These are phyloP conservation scores for Colletotrichum tropicale DNA, from an alignment of 2,329 filamentous ascomycete species.

Conservation along the genomic window DNA sequence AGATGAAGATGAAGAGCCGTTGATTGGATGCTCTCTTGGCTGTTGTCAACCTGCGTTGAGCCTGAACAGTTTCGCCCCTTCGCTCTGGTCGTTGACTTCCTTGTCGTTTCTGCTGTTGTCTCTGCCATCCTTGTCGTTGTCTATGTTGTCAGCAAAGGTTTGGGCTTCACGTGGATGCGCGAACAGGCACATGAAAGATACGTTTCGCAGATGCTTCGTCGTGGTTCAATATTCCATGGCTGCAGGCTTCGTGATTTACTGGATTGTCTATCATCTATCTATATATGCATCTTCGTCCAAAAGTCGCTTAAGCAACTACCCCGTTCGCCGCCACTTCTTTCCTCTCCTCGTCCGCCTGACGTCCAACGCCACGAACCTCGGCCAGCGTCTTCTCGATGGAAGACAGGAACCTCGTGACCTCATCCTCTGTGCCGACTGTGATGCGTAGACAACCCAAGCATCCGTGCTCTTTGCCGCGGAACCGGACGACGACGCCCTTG, in stretches of 20 bases:
- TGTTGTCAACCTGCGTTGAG: neutral
- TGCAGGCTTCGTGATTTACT: neutral
- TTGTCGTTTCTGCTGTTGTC: neutral
- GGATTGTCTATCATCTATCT: constrained; percentile 4
- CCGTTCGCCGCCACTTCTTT: constrained; percentile 38
- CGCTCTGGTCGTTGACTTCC: neutral
- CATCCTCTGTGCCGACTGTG: constrained; percentile 87
- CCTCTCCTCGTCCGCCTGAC: constrained; percentile 35
- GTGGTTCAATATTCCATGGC: neutral
- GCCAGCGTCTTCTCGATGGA: constrained; percentile 62
- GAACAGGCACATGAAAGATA: neutral
- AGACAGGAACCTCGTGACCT: constrained; percentile 79
- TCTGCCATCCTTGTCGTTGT: too few species aligned
- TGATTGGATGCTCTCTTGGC: neutral
- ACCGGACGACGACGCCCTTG: constrained; percentile 89
- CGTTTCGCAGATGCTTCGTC: neutral
- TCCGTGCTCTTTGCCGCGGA: constrained; percentile 89
- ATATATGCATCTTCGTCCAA: neutral
- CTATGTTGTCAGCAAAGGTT: too few species aligned
- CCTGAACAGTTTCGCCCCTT: neutral
- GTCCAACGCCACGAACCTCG: constrained; percentile 43
- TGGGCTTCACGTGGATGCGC: too few species aligned
- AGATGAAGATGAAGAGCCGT: neutral
- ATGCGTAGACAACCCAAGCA: constrained; percentile 89
- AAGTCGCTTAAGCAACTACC: constrained; percentile 36